phyloP scores from a whole-genome alignment of 805 yeast genomes.

The Yarrowia sp. region DNA sequence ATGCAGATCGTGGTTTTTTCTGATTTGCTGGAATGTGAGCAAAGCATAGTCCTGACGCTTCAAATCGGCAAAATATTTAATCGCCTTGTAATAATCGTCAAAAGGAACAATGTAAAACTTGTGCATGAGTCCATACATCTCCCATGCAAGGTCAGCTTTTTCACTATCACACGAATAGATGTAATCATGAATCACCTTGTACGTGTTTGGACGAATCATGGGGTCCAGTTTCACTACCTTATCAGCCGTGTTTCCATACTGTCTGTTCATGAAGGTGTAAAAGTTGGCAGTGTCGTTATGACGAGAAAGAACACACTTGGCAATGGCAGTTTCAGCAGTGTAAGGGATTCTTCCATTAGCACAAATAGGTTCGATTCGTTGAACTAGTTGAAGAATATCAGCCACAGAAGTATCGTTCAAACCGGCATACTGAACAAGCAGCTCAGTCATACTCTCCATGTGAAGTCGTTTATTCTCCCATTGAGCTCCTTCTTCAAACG shows the following conservation, averaged over 20 bases:
- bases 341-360: constrained; percentile 34
- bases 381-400: constrained; percentile 32
- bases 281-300: constrained; percentile 45
- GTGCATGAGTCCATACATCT: constrained; percentile 56
- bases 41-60: constrained; percentile 62
- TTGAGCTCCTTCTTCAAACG: constrained; percentile 43
- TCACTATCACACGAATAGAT: constrained; percentile 42
- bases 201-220: constrained; percentile 29
- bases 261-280: constrained; percentile 40
- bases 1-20: constrained; percentile 53
- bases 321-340: constrained; percentile 42
- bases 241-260: constrained; percentile 39
- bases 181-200: constrained; percentile 47
- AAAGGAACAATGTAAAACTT: constrained; percentile 56
- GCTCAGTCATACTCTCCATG: constrained; percentile 24
- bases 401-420: constrained; percentile 1
- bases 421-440: constrained; percentile 5
- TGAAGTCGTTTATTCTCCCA: constrained; percentile 43
- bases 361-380: constrained; percentile 38
- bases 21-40: constrained; percentile 58
- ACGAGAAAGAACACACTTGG: constrained; percentile 36
- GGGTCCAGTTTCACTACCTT: constrained; percentile 12
- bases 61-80: constrained; percentile 49
- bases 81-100: constrained; percentile 57
- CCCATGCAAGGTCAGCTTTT: constrained; percentile 49